Base-by-base conservation (phyloP, 1,284 basidiomycete species). In the Papiliotrema flavescens region DNA sequence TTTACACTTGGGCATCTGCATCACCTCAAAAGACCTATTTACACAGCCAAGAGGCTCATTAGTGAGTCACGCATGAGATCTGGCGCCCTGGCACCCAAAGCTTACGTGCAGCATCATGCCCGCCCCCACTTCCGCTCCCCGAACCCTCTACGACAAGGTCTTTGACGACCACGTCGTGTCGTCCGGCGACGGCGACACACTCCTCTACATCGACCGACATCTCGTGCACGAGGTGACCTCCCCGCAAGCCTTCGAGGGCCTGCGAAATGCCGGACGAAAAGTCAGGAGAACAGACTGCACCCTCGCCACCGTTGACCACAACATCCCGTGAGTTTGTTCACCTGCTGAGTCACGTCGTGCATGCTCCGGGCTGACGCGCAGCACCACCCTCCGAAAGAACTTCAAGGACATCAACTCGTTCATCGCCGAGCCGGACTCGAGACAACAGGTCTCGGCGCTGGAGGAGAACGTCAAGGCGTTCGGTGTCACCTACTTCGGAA, bases 401-500 rank as follows among this genome's bases (percentile, higher is more conserved):
- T 92, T 90, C 76, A 85, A 83, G 50, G 82, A 83, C 13, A 84
- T 92, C 39, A 77, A 82, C 26, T 80, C 85, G 0, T 96, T 96
- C 76, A 90, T 96, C 69, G 80, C 79, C 8, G 90, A 96, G 74
- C 86, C 89, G 37, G 93, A 96, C 70, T 94, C 91, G 13, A 83
- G 90, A 47, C 88, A 88, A n/a, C 94, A 97, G 80, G 90, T 89
- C 66, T 78, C 84, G 59, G 90, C 92, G 15, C 80, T 97, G 49
- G 93, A 97, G 76, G 90, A 93, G 39, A 95, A 97, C 65, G 93
- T 96, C 35, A 93, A 93, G 75, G 89, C 89, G 73, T 96, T 96
- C 69, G 93, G 93, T 20, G 76, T 97, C 63, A 94, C 91, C 28
- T 97, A 95, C 77, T 97, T 97, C 66, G 94, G 93, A 50, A 85